These are phyloP conservation scores for Metschnikowia peoriensis DNA, from an alignment of 805 yeast species.

Conservation along the genomic window DNA sequence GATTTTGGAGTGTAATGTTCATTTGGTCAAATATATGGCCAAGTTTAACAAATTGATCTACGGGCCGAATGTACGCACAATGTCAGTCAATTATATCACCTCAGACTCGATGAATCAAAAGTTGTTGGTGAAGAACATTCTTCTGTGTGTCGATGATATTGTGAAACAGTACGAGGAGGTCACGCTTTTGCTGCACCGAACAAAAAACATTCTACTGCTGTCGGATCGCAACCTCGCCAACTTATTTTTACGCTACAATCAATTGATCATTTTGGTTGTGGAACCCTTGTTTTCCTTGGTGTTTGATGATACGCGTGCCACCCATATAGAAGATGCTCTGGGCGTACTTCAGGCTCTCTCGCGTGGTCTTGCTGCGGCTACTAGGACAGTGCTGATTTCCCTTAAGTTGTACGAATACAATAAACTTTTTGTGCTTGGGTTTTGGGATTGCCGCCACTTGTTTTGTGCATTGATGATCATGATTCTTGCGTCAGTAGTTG, in stretches of 20 bases:
- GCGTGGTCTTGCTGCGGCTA: constrained; percentile 29
- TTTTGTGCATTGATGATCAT: constrained; percentile 32
- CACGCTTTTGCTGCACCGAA: constrained; percentile 23
- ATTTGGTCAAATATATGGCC: constrained; percentile 38
- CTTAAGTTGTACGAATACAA: constrained; percentile 26
- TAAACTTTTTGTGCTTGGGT: constrained; percentile 34
- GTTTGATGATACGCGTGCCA: constrained; percentile 23
- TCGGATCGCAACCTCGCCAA: constrained; percentile 31
- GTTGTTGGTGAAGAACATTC: constrained; percentile 30
- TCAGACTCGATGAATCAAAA: constrained; percentile 39
- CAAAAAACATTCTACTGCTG: constrained; percentile 20
- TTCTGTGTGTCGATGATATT: constrained; percentile 28
- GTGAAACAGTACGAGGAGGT: constrained; percentile 33
- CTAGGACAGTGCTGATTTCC: constrained; percentile 30
- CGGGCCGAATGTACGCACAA: constrained; percentile 41
- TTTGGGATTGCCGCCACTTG: constrained; percentile 41
- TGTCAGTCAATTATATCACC: constrained; percentile 39
- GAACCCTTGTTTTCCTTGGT: constrained; percentile 36
- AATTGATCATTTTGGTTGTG: constrained; percentile 30
- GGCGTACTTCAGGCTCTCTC: constrained; percentile 28
- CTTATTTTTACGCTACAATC: constrained; percentile 35
- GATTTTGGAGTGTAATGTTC: constrained; percentile 37
- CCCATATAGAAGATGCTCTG: constrained; percentile 21
- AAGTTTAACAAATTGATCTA: constrained; percentile 34
- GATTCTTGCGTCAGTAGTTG: constrained; percentile 23